phyloP scores from a whole-genome alignment of 139 green algal species.

The Volvox reticuliferus region DNA sequence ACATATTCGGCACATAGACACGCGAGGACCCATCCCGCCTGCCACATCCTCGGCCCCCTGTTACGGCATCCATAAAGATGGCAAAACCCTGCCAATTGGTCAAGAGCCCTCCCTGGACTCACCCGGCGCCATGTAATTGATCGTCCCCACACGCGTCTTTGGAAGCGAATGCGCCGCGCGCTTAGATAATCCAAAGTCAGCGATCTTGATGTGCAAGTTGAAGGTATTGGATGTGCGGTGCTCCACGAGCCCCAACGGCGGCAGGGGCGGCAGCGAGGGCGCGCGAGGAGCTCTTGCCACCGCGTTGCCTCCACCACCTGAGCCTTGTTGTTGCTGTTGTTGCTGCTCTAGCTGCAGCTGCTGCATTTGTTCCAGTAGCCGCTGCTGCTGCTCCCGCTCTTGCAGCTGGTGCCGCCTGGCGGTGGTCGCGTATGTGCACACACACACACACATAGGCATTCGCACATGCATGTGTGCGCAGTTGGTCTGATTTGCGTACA shows the following conservation, averaged over 20 bases:
- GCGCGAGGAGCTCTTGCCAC: not conserved
- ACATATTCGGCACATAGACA: too few species aligned
- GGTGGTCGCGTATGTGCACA: too few species aligned
- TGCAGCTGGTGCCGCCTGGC: conserved; percentile 23
- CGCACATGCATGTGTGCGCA: too few species aligned
- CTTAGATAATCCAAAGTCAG: conserved; percentile 42
- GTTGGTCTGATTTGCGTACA: too few species aligned
- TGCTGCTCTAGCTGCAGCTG: not conserved
- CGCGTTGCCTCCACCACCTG: not conserved
- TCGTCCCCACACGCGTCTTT: conserved; percentile 47
- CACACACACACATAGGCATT: too few species aligned
- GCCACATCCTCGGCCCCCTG: too few species aligned
- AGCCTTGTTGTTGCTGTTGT: not conserved
- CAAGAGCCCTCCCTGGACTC: not conserved
- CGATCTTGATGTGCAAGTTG: conserved; percentile 44
- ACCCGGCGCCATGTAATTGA: conserved; percentile 47
- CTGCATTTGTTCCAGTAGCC: conserved; percentile 17
- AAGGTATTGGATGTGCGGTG: conserved; percentile 46
- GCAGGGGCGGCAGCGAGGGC: not conserved
- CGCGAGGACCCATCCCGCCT: too few species aligned
- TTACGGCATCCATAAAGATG: too few species aligned
- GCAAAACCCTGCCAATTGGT: too few species aligned
- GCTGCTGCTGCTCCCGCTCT: conserved; percentile 35
- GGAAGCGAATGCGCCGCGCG: conserved; percentile 29
- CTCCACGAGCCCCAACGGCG: not conserved